Percentiles rank a stretch among this genome's conserved stretches.
Conservation (phyloP, 139 green algal species). For the Coccomyxa sp. region DNA sequence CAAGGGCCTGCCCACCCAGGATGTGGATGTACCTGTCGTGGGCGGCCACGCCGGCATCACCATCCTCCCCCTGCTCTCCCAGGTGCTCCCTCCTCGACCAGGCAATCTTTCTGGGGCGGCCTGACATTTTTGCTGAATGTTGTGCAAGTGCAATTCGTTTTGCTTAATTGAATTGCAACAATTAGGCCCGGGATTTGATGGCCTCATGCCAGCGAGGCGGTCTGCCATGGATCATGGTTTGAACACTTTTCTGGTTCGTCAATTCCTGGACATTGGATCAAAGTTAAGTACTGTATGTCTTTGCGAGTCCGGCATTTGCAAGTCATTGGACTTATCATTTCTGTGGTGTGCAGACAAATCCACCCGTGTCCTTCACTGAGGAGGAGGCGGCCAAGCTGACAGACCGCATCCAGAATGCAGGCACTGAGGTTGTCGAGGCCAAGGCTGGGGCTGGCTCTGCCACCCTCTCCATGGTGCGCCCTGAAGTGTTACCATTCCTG, state of each 20-base stretch:
- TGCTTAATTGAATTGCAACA: no score
- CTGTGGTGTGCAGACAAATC: slow-evolving; percentile 54
- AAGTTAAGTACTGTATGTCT: no score
- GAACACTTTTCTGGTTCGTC: no score
- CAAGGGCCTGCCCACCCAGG: slow-evolving; percentile 55
- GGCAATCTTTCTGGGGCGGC: neutral
- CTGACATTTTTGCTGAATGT: neutral
- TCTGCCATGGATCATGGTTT: no score
- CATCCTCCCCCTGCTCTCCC: slow-evolving; percentile 96
- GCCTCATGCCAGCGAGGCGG: no score
- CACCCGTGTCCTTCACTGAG: slow-evolving; percentile 73
- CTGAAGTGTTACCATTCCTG: neutral
- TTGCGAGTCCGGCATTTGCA: no score
- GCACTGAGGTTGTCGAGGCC: slow-evolving; percentile 87
- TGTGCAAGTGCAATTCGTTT: no score
- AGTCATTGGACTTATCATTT: no score
- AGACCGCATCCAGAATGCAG: slow-evolving; percentile 78
- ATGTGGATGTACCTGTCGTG: slow-evolving; percentile 93
- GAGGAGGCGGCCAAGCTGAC: slow-evolving; percentile 82
- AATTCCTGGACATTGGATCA: no score
- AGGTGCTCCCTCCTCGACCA: slow-evolving; percentile 33
- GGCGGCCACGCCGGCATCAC: slow-evolving; percentile 95
- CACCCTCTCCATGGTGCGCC: slow-evolving; percentile 76
- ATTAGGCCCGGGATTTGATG: no score
- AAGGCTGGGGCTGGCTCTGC: slow-evolving; percentile 80